These are phyloP conservation scores for Candolleomyces eurysporus DNA, from an alignment of 768 basidiomycete species.

Conservation along the genomic window DNA sequence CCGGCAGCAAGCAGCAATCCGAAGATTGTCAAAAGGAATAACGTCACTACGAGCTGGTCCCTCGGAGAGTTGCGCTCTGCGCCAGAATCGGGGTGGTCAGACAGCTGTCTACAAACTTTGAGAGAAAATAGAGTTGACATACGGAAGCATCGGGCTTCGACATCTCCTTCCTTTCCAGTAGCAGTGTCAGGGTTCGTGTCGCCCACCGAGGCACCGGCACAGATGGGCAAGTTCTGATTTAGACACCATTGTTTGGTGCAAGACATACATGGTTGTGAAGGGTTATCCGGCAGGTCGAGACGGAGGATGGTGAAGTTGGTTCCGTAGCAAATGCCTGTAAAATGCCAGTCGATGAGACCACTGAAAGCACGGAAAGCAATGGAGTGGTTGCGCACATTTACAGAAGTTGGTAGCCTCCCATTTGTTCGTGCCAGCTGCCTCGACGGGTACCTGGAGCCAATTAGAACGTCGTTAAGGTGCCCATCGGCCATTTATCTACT, in stretches of 20 bases:
- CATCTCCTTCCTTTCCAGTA: slow-evolving; percentile 93
- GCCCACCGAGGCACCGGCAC: slow-evolving; percentile 76
- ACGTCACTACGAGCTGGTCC: slow-evolving; percentile 89
- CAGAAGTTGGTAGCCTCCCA: slow-evolving; percentile 93
- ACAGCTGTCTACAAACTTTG: neutral
- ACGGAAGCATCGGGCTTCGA: slow-evolving; percentile 96
- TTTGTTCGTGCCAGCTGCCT: slow-evolving; percentile 49
- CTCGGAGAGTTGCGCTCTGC: slow-evolving; percentile 93
- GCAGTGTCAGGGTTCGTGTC: slow-evolving; percentile 90
- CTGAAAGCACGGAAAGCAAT: neutral
- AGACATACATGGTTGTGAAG: slow-evolving; percentile 86
- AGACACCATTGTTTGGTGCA: slow-evolving; percentile 97
- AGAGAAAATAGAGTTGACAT: slow-evolving; percentile 31
- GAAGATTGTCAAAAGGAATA: slow-evolving; percentile 86
- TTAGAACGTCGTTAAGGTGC: neutral
- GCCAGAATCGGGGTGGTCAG: neutral
- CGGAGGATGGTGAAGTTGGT: slow-evolving; percentile 85
- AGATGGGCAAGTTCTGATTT: slow-evolving; percentile 86
- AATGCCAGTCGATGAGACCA: slow-evolving; percentile 8
- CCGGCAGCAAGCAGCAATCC: slow-evolving; percentile 83
- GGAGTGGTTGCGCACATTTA: slow-evolving; percentile 57
- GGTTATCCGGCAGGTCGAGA: slow-evolving; percentile 77
- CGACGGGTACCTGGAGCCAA: slow-evolving; percentile 25
- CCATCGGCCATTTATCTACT: neutral
- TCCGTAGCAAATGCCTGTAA: slow-evolving; percentile 84